phyloP scores from a whole-genome alignment of 75 land plant genomes.

The Gnetum montanum region DNA sequence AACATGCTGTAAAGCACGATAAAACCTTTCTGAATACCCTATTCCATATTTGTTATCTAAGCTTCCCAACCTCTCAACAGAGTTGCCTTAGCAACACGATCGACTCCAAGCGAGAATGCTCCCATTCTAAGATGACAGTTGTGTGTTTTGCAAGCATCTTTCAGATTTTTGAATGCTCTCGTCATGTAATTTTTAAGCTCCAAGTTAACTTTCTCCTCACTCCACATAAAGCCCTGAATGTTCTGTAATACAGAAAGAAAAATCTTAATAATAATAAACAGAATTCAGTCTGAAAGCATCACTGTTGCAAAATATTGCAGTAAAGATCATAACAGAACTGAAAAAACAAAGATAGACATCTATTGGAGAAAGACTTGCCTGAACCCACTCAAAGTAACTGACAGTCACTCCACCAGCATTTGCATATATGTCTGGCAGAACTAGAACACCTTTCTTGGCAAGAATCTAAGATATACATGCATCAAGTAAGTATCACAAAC shows the following conservation, averaged over 20 bases:
- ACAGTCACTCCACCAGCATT: constrained; percentile 83
- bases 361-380: too few species aligned
- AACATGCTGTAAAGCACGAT: too few species aligned
- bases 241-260: constrained; percentile 9
- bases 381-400: constrained; percentile 92
- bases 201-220: constrained; percentile 20
- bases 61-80: constrained; percentile 32
- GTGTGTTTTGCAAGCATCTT: constrained; percentile 19
- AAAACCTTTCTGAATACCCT: too few species aligned
- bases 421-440: constrained; percentile 77
- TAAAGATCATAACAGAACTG: too few species aligned
- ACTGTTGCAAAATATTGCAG: too few species aligned
- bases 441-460: constrained; percentile 61
- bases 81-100: constrained; percentile 28
- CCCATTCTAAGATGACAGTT: constrained; percentile 31
- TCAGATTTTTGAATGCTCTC: constrained; percentile 13
- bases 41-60: too few species aligned
- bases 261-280: too few species aligned
- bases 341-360: too few species aligned
- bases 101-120: constrained; percentile 24
- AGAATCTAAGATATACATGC: constrained; percentile 32
- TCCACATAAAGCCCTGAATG: constrained; percentile 38
- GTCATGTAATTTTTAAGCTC: constrained; percentile 30
- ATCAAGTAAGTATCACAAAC: not conserved
- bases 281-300: too few species aligned